Evolutionary conservation across 495 filamentous ascomycete species (phyloP).

Genomic region (Echria macrotheca): DNA sequence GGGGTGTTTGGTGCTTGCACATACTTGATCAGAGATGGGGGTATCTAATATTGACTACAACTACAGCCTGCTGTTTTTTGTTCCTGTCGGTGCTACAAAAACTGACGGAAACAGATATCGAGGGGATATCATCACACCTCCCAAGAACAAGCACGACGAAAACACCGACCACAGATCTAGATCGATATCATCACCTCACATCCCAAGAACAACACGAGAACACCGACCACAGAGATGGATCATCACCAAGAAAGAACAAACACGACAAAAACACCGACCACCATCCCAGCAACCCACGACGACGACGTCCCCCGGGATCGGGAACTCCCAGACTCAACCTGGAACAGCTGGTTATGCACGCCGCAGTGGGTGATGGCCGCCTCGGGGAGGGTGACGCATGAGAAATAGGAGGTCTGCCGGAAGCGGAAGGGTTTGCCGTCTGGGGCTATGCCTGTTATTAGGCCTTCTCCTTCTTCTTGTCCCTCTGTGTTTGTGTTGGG

Average conservation of each 20-base stretch:
- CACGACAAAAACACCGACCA: not conserved
- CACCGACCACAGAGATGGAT: no score
- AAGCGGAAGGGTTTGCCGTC: conserved; percentile 12
- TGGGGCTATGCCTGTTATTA: conserved; percentile 6
- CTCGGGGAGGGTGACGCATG: conserved; percentile 33
- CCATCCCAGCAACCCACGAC: not conserved
- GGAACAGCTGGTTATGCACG: conserved; percentile 39
- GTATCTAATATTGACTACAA: no score
- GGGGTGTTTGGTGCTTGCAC: conserved; percentile 20
- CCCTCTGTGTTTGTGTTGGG: no score
- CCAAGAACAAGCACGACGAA: no score
- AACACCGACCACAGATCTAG: no score
- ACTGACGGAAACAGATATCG: no score
- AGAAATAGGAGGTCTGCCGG: conserved; percentile 39
- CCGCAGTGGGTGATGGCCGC: conserved; percentile 35
- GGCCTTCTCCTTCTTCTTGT: not conserved
- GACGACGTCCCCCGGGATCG: not conserved
- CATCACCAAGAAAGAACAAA: not conserved
- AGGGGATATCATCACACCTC: no score
- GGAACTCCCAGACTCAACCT: conserved; percentile 18
- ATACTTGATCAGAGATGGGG: no score
- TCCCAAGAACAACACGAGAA: no score
- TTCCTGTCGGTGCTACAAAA: no score
- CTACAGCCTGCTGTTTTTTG: no score
- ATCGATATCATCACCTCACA: no score